Conservation (phyloP, 495 filamentous ascomycete genomes). For the Chaetomidium leptoderma region DNA sequence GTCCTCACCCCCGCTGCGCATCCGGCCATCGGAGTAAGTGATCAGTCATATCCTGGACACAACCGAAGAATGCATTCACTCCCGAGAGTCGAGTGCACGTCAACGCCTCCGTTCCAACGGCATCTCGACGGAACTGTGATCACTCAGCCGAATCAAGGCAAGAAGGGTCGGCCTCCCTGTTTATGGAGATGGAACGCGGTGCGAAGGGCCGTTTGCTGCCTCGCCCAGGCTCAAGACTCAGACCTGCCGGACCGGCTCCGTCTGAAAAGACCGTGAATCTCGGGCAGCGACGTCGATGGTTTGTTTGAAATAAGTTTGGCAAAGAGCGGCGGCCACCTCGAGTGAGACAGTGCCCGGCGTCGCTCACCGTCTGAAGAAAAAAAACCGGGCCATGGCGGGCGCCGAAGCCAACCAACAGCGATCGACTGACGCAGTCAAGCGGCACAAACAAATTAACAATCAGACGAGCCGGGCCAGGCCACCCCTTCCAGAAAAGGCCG, state of each 20-base stretch:
- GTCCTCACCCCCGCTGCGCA: no score
- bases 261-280: neutral
- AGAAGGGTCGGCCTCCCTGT: neutral
- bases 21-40: neutral
- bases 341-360: neutral
- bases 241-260: neutral
- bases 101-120: neutral
- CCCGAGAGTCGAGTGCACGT: neutral
- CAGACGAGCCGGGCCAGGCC: neutral
- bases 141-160: neutral
- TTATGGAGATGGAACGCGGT: neutral
- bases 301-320: constrained; percentile 6
- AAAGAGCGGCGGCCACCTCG: neutral
- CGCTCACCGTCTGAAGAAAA: neutral
- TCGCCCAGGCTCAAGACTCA: neutral
- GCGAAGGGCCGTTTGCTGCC: neutral
- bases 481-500: constrained; percentile 2
- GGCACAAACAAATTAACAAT: constrained; percentile 15
- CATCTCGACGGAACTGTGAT: neutral
- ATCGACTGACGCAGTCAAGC: constrained; percentile 10
- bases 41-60: neutral
- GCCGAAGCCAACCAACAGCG: constrained; percentile 3
- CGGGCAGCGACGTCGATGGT: neutral
- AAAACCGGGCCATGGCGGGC: neutral
- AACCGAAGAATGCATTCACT: neutral